Conservation (phyloP, 257 asterid genomes). For the Craterostigma plantagineum region DNA sequence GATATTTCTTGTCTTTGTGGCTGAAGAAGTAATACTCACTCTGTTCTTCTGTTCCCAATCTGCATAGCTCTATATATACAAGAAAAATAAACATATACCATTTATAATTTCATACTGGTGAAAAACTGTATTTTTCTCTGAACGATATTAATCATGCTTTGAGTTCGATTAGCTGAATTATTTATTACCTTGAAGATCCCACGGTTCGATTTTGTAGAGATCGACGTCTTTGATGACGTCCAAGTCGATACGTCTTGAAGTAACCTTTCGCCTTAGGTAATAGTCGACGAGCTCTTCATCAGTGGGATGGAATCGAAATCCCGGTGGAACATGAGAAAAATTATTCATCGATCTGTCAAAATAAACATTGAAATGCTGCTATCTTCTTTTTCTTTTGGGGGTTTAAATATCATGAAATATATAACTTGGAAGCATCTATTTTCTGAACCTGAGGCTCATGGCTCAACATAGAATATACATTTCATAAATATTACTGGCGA, state of each 20-base stretch:
- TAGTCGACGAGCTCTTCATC: constrained; percentile 70
- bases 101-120: no score
- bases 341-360: no score
- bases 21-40: constrained; percentile 85
- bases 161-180: neutral
- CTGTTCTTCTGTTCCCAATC: constrained; percentile 71
- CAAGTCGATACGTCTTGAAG: constrained; percentile 40
- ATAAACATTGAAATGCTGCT: no score
- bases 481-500: no score
- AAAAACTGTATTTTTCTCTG: no score
- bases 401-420: no score
- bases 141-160: neutral
- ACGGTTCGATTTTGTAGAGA: constrained; percentile 86
- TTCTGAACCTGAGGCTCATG: no score
- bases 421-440: no score
- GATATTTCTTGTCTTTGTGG: constrained; percentile 91
- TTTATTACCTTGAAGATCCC: constrained; percentile 99
- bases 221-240: constrained; percentile 79
- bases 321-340: constrained; percentile 80
- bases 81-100: no score
- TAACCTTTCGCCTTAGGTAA: constrained; percentile 62
- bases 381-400: no score
- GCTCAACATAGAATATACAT: no score
- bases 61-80: constrained; percentile 46
- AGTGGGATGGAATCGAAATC: constrained; percentile 25